A percentile compares a stretch with the other conserved stretches of the same genome.
These are phyloP conservation scores for Aurifilum marmelostoma DNA, from an alignment of 2,329 filamentous ascomycete species.

Conservation along the genomic window DNA sequence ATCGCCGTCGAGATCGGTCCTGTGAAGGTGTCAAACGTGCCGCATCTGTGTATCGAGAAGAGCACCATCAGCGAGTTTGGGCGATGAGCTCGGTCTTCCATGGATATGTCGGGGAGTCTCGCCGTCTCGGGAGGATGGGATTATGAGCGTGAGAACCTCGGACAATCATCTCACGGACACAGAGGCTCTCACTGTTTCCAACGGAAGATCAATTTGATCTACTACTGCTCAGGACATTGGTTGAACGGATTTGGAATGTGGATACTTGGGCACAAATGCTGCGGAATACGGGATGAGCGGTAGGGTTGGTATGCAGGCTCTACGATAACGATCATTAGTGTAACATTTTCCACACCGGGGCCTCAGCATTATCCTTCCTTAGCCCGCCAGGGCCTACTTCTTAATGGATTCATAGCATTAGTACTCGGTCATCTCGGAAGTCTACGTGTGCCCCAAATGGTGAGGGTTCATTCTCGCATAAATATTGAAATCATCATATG, in stretches of 20 bases:
- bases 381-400: background rate
- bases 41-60: too few relatives aligned
- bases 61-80: too few relatives aligned
- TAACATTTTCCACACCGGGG: too few relatives aligned
- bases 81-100: too few relatives aligned
- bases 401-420: background rate
- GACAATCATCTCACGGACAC: background rate
- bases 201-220: too few relatives aligned
- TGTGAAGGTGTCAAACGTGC: too few relatives aligned
- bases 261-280: too few relatives aligned
- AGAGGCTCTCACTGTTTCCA: too few relatives aligned
- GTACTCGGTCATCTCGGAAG: background rate
- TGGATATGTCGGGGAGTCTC: background rate
- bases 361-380: background rate
- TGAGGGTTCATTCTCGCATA: background rate
- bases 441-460: background rate
- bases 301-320: background rate
- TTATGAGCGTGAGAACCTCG: background rate
- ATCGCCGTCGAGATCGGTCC: too few relatives aligned
- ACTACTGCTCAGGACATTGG: too few relatives aligned
- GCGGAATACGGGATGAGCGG: too few relatives aligned
- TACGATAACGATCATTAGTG: background rate
- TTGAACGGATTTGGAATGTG: too few relatives aligned
- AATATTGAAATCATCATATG: background rate
- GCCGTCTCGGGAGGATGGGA: background rate